These are phyloP conservation scores for Rostrohypoxylon terebratum DNA, from an alignment of 495 filamentous ascomycete species.

Conservation along the genomic window DNA sequence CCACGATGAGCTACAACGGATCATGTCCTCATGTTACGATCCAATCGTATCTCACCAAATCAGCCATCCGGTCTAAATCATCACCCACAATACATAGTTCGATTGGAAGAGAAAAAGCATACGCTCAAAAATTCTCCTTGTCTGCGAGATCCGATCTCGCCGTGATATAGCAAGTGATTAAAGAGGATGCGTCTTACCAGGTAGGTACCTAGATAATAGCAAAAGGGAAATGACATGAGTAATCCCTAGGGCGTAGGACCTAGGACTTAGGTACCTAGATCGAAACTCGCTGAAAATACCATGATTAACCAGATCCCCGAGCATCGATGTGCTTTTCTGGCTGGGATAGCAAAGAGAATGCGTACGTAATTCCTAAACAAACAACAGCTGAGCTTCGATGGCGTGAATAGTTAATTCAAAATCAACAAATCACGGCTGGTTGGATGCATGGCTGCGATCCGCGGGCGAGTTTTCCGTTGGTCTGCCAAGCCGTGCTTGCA, in stretches of 20 bases:
- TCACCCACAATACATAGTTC: not conserved
- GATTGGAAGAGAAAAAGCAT: not conserved
- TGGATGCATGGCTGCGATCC: conserved; percentile 14
- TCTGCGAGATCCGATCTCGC: not conserved
- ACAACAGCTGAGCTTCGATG: not conserved
- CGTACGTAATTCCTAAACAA: not conserved
- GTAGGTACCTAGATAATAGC: not conserved
- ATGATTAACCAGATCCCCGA: not conserved
- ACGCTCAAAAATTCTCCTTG: not conserved
- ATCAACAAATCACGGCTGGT: conserved; percentile 8
- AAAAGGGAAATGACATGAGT: not conserved
- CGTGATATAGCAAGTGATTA: not conserved
- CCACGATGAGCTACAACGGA: conserved; percentile 16
- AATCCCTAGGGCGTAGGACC: no score
- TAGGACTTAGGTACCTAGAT: not conserved
- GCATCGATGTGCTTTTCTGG: not conserved
- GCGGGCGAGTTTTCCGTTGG: conserved; percentile 20
- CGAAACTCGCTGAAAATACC: not conserved
- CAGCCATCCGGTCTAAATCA: conserved; percentile 16
- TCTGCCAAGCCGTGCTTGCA: conserved; percentile 38
- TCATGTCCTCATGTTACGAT: conserved; percentile 1
- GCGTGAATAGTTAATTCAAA: conserved; percentile 10
- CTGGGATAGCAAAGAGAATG: not conserved
- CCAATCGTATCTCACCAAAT: conserved; percentile 28
- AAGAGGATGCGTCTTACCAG: not conserved